These are phyloP conservation scores for Entelexis paramagnoliae DNA, from an alignment of 1,139 yeast genomes.

Conservation along the genomic window DNA sequence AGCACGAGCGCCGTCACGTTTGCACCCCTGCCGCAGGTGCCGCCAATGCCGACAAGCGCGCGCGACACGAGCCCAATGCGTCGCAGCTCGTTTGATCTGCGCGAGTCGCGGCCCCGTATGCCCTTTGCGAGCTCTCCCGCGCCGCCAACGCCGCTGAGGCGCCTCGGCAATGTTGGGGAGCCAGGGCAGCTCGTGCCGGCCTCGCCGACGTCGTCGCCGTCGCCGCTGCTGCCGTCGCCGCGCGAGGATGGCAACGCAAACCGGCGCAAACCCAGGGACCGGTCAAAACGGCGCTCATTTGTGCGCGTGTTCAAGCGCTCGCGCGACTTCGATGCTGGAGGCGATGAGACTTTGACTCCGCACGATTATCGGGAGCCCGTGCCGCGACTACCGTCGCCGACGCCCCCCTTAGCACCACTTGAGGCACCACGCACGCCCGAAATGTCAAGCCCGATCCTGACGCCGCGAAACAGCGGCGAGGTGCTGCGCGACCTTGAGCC, in stretches of 20 bases:
- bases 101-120: constrained; percentile 5
- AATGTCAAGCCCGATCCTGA: constrained; percentile 6
- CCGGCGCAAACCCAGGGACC: constrained; percentile 3
- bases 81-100: neutral
- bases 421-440: constrained; percentile 4
- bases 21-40: constrained; percentile 3
- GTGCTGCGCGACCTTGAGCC: constrained; percentile 11
- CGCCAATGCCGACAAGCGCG: neutral
- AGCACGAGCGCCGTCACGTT: neutral
- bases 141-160: neutral
- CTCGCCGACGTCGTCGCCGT: constrained; percentile 2
- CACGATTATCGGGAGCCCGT: neutral
- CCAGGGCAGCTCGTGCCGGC: constrained; percentile 13
- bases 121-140: constrained; percentile 2
- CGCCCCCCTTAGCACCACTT: neutral
- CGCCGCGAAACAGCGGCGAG: constrained; percentile 17
- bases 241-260: neutral
- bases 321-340: constrained; percentile 2
- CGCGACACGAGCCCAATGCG: neutral
- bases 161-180: constrained; percentile 10
- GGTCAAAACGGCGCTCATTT: constrained; percentile 18
- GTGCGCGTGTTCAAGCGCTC: constrained; percentile 12
- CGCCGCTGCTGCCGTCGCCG: constrained; percentile 1
- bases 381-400: neutral
- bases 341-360: neutral